Percentiles rank a stretch among this genome's conserved stretches.
These are phyloP conservation scores for Pythium apleroticum DNA, from an alignment of 352 stramenopile species.

Conservation along the genomic window DNA sequence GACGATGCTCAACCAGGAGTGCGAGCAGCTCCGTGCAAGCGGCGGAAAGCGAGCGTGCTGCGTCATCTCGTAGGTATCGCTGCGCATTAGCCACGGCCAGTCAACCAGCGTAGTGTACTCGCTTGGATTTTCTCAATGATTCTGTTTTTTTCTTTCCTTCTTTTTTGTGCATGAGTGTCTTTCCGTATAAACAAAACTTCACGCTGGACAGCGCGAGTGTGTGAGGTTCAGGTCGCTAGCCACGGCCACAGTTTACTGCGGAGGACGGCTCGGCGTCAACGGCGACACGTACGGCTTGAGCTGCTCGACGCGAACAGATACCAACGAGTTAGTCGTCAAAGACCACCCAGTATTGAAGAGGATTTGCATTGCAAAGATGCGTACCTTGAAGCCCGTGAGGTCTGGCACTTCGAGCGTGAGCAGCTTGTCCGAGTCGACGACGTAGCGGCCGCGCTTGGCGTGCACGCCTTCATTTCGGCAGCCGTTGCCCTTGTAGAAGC, in stretches of 20 bases:
- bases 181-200: constrained; percentile 20
- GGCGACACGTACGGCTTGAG: constrained; percentile 86
- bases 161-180: neutral
- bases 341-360: neutral
- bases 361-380: neutral
- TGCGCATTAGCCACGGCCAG: neutral
- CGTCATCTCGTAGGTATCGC: constrained; percentile 50
- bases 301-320: too few species aligned
- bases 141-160: constrained; percentile 10
- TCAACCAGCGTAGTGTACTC: neutral
- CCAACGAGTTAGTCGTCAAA: too few species aligned
- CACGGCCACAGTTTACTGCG: constrained; percentile 27
- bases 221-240: constrained; percentile 2
- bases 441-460: constrained; percentile 91
- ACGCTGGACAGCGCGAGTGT: constrained; percentile 4
- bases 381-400: constrained; percentile 91
- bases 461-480: constrained; percentile 91
- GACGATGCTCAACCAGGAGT: constrained; percentile 72
- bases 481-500: constrained; percentile 96
- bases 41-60: constrained; percentile 62
- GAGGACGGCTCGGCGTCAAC: constrained; percentile 57
- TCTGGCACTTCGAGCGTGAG: constrained; percentile 93
- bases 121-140: constrained; percentile 7
- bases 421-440: constrained; percentile 90
- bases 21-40: constrained; percentile 54